A percentile compares a stretch with the other conserved stretches of the same genome.
phyloP scores from a whole-genome alignment of 108 stramenopile genomes.

The Nitzschia palea region DNA sequence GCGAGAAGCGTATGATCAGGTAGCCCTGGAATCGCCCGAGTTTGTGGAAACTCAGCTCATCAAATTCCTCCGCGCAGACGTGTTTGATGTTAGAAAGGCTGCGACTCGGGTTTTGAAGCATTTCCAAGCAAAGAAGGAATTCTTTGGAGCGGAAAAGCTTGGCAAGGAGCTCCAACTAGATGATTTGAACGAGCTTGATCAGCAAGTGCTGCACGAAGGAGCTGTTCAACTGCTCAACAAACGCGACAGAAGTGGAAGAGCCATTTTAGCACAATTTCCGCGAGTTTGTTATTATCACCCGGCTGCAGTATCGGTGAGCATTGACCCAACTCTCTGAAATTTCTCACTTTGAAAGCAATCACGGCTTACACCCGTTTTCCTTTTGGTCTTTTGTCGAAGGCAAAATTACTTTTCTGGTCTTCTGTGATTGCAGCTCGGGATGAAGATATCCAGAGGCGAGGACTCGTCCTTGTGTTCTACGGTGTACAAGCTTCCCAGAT shows the following conservation, averaged over 20 bases:
- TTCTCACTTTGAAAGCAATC: too few relatives aligned
- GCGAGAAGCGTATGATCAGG: conserved; percentile 5
- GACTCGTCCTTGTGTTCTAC: conserved; percentile 2
- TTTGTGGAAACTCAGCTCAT: conserved; percentile 5
- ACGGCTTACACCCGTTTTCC: background rate
- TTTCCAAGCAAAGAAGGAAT: conserved; percentile 16
- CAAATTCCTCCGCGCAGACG: conserved; percentile 19
- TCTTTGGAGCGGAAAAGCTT: conserved; percentile 17
- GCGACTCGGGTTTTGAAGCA: conserved; percentile 9
- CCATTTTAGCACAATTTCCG: background rate
- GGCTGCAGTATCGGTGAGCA: too few relatives aligned
- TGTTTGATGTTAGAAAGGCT: conserved; percentile 5
- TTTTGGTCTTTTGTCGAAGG: background rate
- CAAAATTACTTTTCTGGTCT: background rate
- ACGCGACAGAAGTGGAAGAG: conserved; percentile 8
- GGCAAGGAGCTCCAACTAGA: background rate
- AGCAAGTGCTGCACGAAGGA: background rate
- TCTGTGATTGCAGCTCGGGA: background rate
- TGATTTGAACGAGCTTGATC: conserved; percentile 11
- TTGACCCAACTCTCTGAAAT: too few relatives aligned
- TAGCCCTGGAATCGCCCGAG: background rate
- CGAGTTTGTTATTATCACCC: background rate
- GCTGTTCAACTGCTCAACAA: background rate
- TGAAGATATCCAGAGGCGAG: conserved; percentile 5
- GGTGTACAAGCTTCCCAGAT: background rate